Base-by-base conservation (phyloP, 75 land plant species). In the Sequoiadendron giganteum region DNA sequence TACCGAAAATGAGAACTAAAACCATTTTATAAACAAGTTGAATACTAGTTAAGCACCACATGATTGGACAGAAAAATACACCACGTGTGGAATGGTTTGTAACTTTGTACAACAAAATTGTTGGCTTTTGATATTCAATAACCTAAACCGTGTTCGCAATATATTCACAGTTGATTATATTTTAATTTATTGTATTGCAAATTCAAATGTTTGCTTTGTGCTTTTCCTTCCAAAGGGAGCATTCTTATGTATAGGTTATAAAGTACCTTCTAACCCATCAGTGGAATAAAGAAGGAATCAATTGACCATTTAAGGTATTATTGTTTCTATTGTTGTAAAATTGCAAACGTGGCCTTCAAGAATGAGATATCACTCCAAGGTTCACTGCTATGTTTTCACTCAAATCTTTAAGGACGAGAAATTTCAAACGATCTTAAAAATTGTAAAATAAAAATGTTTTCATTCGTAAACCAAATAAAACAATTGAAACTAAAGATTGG, bases 381-480 rank as follows among this genome's bases (percentile, higher is more conserved):
- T 82, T 45, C 47, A 11, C 82, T 38, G 43, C 43, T 16, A 39
- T 79, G 45, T 79, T 79, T 18, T 1, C 21, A 16, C 49, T 43
- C 83, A 2, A 21, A 81, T 25, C 45, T 30, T 82, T 43, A 47
- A 82, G 42, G 84, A 25, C 10, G 7, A 47, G 32, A n/a, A 82
- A 82, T 30, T 82, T 82, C 32, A 65, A 82, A 82, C 32, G 30
- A 8, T n/a, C 48, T 25, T 28, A 43, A 39, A 81, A 43, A 25
- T 42, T 81, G 48, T 38, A 25, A 11, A 14, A 81, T 30, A 81
- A 43, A 9, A 43, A 21, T 43, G n/a, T 45, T 81, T 42, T 28
- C 83, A 81, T 81, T 81, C 11, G 45, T 25, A 82, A 30, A 75
- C 47, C 49, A 47, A 82, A 47, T 11, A 45, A 82, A 82, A 82